These are phyloP conservation scores for Argentina anserina DNA, from an alignment of 306 rosid species.

Conservation along the genomic window DNA sequence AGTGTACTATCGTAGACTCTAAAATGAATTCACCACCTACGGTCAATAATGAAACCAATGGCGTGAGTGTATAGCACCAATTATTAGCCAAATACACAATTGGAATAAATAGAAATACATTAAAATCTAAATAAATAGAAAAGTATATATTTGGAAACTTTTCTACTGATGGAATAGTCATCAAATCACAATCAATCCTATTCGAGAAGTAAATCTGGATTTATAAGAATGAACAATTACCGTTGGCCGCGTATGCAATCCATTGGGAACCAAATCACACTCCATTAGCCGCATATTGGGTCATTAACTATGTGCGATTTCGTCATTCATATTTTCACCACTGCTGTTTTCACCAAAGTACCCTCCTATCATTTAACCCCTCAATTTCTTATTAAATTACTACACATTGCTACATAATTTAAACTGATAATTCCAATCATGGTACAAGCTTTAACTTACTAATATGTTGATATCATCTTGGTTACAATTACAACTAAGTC, in stretches of 20 bases:
- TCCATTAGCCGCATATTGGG: conserved; percentile 17
- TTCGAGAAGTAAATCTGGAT: background rate
- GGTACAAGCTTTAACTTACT: no score
- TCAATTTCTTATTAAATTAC: no score
- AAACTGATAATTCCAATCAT: no score
- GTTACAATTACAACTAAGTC: no score
- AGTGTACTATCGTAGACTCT: no score
- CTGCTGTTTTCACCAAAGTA: background rate
- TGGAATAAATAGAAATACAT: background rate
- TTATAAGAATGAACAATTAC: conserved; percentile 6
- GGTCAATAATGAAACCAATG: no score
- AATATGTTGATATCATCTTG: no score
- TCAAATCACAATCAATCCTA: background rate
- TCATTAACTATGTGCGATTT: background rate
- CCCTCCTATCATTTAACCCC: background rate
- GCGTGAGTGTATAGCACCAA: background rate
- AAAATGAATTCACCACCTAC: no score
- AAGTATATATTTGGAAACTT: background rate
- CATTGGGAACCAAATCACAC: background rate
- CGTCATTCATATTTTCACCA: conserved; percentile 5
- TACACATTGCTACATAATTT: background rate
- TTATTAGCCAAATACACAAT: background rate
- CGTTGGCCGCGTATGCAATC: conserved; percentile 36
- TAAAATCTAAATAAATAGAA: background rate
- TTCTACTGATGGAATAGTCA: background rate